These are phyloP conservation scores for Aspergillus saccharolyticus DNA, from an alignment of 495 filamentous ascomycete genomes.

Conservation along the genomic window DNA sequence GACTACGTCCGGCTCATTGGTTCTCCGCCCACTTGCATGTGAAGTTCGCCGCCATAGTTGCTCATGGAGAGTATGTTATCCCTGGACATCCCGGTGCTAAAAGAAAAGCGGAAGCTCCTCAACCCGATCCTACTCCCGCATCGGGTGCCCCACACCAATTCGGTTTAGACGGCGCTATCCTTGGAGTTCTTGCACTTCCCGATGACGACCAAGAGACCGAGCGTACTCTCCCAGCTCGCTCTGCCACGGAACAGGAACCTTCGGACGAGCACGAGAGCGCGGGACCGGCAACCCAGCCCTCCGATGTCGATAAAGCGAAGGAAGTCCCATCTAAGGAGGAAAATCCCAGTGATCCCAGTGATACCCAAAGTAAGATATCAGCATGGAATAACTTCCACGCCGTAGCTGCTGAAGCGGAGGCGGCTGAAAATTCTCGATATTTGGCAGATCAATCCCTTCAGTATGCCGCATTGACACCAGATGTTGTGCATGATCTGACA, in stretches of 20 bases:
- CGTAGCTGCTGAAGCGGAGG: slow-evolving; percentile 26
- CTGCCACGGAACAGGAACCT: neutral
- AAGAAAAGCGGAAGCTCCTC: neutral
- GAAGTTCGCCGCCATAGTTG: slow-evolving; percentile 70
- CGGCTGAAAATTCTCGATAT: slow-evolving; percentile 22
- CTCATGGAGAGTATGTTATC: slow-evolving; percentile 45
- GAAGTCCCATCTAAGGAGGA: neutral
- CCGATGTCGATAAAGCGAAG: neutral
- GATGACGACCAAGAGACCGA: slow-evolving; percentile 5
- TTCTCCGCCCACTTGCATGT: slow-evolving; percentile 91
- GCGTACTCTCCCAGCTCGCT: neutral
- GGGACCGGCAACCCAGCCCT: neutral
- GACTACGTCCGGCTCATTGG: slow-evolving; percentile 80
- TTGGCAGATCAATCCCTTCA: slow-evolving; percentile 13
- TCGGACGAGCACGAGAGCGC: neutral
- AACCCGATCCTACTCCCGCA: neutral
- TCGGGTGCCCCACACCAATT: slow-evolving; percentile 7
- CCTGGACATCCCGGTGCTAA: slow-evolving; percentile 3
- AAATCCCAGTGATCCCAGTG: neutral
- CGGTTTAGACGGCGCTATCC: slow-evolving; percentile 20
- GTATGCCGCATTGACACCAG: neutral
- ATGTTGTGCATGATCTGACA: slow-evolving; percentile 22
- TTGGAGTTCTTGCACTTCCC: neutral
- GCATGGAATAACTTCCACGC: slow-evolving; percentile 36
- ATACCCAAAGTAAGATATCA: slow-evolving; percentile 10